Base-by-base conservation (phyloP, 2,329 filamentous ascomycete genomes). In the Beauveria sp. region DNA sequence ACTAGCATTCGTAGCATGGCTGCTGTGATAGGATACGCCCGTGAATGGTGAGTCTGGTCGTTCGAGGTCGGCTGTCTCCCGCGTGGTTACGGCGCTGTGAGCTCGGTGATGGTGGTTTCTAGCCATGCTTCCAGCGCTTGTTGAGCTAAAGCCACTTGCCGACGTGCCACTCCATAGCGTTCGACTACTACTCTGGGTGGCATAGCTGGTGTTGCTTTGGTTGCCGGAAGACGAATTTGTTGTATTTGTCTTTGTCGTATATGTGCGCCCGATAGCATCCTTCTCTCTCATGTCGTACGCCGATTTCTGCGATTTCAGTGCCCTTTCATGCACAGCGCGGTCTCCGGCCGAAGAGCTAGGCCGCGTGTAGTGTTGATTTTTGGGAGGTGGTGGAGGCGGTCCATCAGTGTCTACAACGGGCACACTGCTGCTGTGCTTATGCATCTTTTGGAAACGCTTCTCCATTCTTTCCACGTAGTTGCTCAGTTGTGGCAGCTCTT, bases 381-480 rank as follows among this genome's bases (percentile, higher is more conserved):
- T 86, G 9, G 82, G 83, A 1, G 86, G 85, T 2, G 88, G 87
- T 14, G 85, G 84, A 7, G 86, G 82, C 18, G 85, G 84, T 40
- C 80, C 78, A 18, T 77, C 76, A 46, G 79, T 78, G 50, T 82
- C 76, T 28, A 68, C 65, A 7, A 63, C 64, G 8, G 77, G 74
- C 41, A 75, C 70, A 47, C 78, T 80, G 18, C 77, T 73, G 64
- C 79, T 83, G 47, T 85, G 77, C 55, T 85, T 81, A 58, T 92
- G 88, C 79, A 91, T 84, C 64, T 84, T 84, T 54, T 85, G 83
- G 46, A 97, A 76, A 41, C 91, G 85, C 65, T 84, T 89, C 71
- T 97, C 93, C 92, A 97, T 97, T 54, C 92, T 84, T 68, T 94
- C 86, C 5, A 96, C 91, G 68, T 97, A 97, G 68, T 89, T 92